These are phyloP conservation scores for Stachybotrys elegans DNA, from an alignment of 2,329 filamentous ascomycete genomes.

Conservation along the genomic window DNA sequence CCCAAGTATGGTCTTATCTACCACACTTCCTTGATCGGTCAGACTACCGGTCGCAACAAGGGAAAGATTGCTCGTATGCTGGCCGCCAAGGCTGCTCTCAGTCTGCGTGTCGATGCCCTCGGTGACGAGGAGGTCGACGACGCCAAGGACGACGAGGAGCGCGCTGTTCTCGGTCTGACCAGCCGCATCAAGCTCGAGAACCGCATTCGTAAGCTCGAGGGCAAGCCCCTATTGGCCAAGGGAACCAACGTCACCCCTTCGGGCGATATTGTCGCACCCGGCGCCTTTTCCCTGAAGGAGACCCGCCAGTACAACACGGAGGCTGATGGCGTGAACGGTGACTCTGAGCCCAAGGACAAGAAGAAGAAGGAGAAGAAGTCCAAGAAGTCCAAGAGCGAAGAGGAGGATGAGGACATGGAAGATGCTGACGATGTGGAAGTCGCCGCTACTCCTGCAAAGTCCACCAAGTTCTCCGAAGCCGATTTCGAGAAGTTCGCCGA, in stretches of 20 bases:
- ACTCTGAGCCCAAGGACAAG: conserved; percentile 27
- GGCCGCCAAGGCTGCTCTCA: conserved; percentile 86
- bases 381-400: conserved; percentile 34
- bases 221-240: conserved; percentile 78
- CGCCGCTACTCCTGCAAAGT: conserved; percentile 25
- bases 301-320: conserved; percentile 91
- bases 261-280: conserved; percentile 56
- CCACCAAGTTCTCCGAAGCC: conserved; percentile 46
- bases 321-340: conserved; percentile 69
- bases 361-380: conserved; percentile 38
- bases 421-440: conserved; percentile 35
- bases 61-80: conserved; percentile 98
- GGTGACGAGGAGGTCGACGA: conserved; percentile 54
- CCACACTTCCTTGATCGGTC: conserved; percentile 88
- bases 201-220: conserved; percentile 73
- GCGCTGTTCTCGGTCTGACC: conserved; percentile 70
- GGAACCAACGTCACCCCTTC: conserved; percentile 71
- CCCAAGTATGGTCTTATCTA: conserved; percentile 97
- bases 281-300: conserved; percentile 90
- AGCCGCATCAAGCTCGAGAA: conserved; percentile 71
- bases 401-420: conserved; percentile 39
- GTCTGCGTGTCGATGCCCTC: conserved; percentile 84
- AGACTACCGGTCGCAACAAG: conserved; percentile 98
- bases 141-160: conserved; percentile 82
- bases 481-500: conserved; percentile 58